Evolutionary conservation across 1,284 basidiomycete species (phyloP), one percentile per base, ranked within the genome.

Genomic region (Ustilago loliicola): DNA sequence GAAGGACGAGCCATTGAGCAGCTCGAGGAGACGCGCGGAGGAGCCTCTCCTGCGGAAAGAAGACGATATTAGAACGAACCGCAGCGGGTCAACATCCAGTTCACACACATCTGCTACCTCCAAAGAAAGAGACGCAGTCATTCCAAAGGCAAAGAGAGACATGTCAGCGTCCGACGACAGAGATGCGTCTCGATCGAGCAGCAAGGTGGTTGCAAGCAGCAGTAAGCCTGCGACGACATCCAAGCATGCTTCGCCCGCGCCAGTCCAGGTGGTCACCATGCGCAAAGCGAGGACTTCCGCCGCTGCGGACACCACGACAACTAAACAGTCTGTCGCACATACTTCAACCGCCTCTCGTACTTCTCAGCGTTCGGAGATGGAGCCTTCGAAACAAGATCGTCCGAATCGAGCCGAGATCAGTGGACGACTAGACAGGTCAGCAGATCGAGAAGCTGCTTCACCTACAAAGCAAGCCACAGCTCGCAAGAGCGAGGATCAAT

Each of bases 201-300:
- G 19, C 58, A 50, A 64, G 47, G 21, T 10, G 13, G 42, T 21
- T 8, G 7, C 21, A 21, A 34, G 56, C 36, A 25, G 27, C 25
- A 30, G 36, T 9, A 61, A 29, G 42, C 2, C 47, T 7, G 53
- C 29, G 21, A 4, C 32, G 2, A 40, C 3, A 9, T 29, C 50
- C 9, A 64, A 61, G 21, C 30, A 30, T 13, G 53, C 57, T 11
- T 25, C 61, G 8, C 21, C 54, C 15, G 40, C 61, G 25, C 38
- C 65, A 2, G 65, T 67, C 23, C 56, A 64, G n/a, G 71, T 73
- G 4, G 71, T 67, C 29, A 64, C 65, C 2, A 67, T 67, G 65
- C 61, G 60, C 29, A 73, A 56, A 55, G 61, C 65, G 10, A 72
- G 48, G 21, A 61, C 52, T 17, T 38, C 64, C 1, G 27, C 52